A percentile compares a stretch with the other conserved stretches of the same genome.
phyloP scores from a whole-genome alignment of 306 rosid species.

The Dryas drummondii region DNA sequence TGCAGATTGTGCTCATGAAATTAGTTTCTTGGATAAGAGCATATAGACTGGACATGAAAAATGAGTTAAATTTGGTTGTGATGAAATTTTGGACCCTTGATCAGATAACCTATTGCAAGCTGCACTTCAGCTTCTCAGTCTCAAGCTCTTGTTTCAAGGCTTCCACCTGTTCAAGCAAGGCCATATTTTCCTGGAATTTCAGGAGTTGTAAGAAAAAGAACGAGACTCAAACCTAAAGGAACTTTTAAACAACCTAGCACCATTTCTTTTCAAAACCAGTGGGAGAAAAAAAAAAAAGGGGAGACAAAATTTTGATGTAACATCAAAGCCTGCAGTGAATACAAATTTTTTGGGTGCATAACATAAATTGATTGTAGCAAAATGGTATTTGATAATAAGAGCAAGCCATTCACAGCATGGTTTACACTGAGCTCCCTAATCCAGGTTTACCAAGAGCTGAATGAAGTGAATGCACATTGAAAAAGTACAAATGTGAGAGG shows the following conservation, averaged over 20 bases:
- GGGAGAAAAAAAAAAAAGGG: no score
- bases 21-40: neutral
- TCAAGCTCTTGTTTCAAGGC: conserved; percentile 56
- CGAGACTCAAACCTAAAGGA: neutral
- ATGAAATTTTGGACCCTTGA: neutral
- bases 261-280: neutral
- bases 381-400: neutral
- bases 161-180: conserved; percentile 49
- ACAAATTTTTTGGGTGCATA: neutral
- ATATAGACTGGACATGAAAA: neutral
- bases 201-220: conserved; percentile 28
- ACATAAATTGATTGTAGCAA: neutral
- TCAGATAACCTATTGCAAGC: conserved; percentile 28
- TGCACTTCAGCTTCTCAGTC: conserved; percentile 51
- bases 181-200: conserved; percentile 49
- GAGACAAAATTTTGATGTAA: neutral
- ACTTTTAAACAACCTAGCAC: neutral
- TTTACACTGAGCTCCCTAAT: neutral
- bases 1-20: neutral
- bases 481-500: neutral
- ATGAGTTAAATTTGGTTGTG: neutral
- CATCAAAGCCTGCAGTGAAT: neutral
- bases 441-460: neutral
- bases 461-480: neutral
- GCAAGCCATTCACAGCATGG: neutral